These are phyloP conservation scores for Trichoderma brevicompactum DNA, from an alignment of 2,329 filamentous ascomycete species.

Conservation along the genomic window DNA sequence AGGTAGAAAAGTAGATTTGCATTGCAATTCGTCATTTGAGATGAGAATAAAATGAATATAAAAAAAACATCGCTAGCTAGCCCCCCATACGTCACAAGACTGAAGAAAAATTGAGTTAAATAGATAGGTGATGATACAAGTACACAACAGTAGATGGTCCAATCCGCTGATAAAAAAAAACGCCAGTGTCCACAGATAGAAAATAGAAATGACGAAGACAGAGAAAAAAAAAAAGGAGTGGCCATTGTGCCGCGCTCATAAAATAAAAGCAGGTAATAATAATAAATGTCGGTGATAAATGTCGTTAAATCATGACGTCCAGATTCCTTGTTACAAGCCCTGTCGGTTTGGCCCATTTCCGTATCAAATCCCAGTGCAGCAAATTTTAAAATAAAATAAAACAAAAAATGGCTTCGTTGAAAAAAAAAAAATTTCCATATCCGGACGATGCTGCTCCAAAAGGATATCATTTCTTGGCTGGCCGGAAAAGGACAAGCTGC, in stretches of 20 bases:
- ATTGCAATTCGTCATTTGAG: neutral
- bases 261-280: neutral
- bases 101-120: neutral
- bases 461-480: too few relatives aligned
- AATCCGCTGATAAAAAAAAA: too few relatives aligned
- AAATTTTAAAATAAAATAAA: neutral
- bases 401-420: neutral
- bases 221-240: neutral
- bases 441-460: too few relatives aligned
- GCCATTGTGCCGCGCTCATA: neutral
- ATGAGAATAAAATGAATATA: neutral
- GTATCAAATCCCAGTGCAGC: too few relatives aligned
- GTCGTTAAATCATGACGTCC: conserved; percentile 1
- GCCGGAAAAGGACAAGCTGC: too few relatives aligned
- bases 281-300: neutral
- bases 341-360: neutral
- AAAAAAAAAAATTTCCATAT: too few relatives aligned
- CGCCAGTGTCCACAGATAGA: too few relatives aligned
- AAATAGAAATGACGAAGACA: too few relatives aligned
- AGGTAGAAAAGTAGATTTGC: neutral
- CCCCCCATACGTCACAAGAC: neutral
- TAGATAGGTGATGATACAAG: too few relatives aligned
- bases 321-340: neutral
- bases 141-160: too few relatives aligned
- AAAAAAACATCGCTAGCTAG: too few relatives aligned